A percentile compares a stretch with the other conserved stretches of the same genome.
Evolutionary conservation across 129 eudicot species (phyloP).

Genomic region (Kitagawia praeruptora): DNA sequence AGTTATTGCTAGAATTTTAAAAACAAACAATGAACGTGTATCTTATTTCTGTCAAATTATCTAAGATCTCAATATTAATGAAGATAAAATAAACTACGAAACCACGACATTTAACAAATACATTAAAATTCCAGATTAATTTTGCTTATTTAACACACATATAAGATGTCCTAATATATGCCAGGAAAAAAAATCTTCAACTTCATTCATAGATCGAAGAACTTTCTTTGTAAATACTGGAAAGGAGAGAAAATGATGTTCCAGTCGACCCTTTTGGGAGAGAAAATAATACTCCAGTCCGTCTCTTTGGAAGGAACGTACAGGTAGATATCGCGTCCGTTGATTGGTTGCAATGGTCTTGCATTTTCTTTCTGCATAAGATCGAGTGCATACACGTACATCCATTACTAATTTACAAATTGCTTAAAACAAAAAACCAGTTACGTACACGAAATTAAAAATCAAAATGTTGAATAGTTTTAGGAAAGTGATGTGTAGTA

Average conservation of each 20-base stretch:
- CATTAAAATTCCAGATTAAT: too few species aligned
- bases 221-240: neutral
- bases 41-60: too few species aligned
- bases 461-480: neutral
- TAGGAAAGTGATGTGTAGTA: neutral
- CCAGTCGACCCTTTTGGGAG: neutral
- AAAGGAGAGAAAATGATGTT: neutral
- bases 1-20: too few species aligned
- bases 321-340: slow-evolving; percentile 36
- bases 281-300: neutral
- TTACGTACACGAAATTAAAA: neutral
- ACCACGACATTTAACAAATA: too few species aligned
- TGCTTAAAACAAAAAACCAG: neutral
- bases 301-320: slow-evolving; percentile 21
- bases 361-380: slow-evolving; percentile 44
- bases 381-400: neutral
- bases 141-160: too few species aligned
- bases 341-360: slow-evolving; percentile 65
- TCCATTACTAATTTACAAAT: neutral
- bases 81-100: too few species aligned
- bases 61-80: too few species aligned
- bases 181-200: neutral
- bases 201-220: neutral
- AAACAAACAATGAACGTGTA: too few species aligned
- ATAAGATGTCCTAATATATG: too few species aligned